Percentiles rank a stretch among this genome's conserved stretches.
phyloP scores from a whole-genome alignment of 2,329 filamentous ascomycete genomes.

The Arthrobotrys musiformis region DNA sequence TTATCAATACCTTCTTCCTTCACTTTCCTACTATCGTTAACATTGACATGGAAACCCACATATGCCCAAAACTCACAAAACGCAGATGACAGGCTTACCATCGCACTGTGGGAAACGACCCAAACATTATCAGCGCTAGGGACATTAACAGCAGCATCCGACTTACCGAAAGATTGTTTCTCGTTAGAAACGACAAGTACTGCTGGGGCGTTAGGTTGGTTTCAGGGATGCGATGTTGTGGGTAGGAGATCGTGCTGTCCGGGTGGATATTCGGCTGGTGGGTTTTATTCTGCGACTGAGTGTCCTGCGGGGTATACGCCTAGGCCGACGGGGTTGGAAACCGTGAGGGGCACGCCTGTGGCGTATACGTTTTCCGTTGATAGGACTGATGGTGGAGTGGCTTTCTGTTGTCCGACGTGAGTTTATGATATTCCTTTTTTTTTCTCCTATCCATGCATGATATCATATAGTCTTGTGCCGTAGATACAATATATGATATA shows the following conservation, averaged over 20 bases:
- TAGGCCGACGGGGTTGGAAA: not conserved
- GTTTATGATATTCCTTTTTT: not conserved
- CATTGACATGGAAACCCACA: not conserved
- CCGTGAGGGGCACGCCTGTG: not conserved
- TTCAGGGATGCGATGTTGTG: not conserved
- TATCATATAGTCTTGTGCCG: no score
- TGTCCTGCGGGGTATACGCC: constrained; percentile 8
- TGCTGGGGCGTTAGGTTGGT: not conserved
- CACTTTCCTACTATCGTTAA: not conserved
- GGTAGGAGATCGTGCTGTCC: not conserved
- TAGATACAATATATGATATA: no score
- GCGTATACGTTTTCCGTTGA: not conserved
- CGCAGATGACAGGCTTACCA: not conserved
- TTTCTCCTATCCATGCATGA: no score
- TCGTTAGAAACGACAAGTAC: not conserved
- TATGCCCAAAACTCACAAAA: not conserved
- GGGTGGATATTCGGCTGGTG: not conserved
- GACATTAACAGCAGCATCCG: not conserved
- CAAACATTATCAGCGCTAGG: not conserved
- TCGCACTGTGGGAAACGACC: not conserved
- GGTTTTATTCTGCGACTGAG: not conserved
- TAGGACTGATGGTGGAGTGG: not conserved
- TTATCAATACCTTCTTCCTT: not conserved
- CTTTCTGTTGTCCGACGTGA: constrained; percentile 2
- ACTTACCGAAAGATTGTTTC: not conserved